Base-by-base conservation (phyloP, 1,284 basidiomycete genomes). In the Moniliophthora roreri region DNA sequence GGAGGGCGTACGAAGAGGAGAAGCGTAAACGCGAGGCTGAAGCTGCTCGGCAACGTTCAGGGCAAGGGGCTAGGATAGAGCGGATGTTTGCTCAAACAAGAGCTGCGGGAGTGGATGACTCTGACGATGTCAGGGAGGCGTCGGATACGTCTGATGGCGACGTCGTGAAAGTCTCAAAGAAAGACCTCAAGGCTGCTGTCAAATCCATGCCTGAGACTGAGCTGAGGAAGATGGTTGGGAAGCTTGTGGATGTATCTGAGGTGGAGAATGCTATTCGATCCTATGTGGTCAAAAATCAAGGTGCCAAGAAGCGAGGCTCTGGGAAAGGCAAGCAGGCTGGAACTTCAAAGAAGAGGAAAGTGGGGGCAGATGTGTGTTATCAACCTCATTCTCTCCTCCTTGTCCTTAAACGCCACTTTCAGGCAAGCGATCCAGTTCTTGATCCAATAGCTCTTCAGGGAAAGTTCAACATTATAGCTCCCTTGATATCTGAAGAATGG, bases 401-500 rank as follows among this genome's bases (percentile, higher is more conserved):
- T 18, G 36, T 5, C 39, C 10, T 10, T 18, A 5, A 40, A 2
- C 9, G 10, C 16, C 11, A 9, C 39, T 18, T 16, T 9, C 21
- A 16, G 39, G 16, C 9, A 40, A 18, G 9, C 16, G 16, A 9
- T 11, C 6, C 28, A 32, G 6, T 15, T 36, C 50, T 46, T 5
- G 34, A 51, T 18, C 11, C 38, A 3, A 23, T 34, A 11, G 59
- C 58, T 37, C 35, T 61, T 28, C 13, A 16, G n/a, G 62, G 59
- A 10, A 44, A 58, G 50, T 66, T 62, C 35, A 37, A 55, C 0
- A 51, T 64, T 40, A 38, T 58, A 35, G 56, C 58, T 10, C 63
- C 59, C n/a, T 59, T 58, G 45, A 60, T 64, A 40, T 47, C 54
- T 36, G 52, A 58, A 18, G 36, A 59, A 38, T 60, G 59, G 60